phyloP scores from a whole-genome alignment of 805 yeast genomes.

The Tetrapisispora phaffii region DNA sequence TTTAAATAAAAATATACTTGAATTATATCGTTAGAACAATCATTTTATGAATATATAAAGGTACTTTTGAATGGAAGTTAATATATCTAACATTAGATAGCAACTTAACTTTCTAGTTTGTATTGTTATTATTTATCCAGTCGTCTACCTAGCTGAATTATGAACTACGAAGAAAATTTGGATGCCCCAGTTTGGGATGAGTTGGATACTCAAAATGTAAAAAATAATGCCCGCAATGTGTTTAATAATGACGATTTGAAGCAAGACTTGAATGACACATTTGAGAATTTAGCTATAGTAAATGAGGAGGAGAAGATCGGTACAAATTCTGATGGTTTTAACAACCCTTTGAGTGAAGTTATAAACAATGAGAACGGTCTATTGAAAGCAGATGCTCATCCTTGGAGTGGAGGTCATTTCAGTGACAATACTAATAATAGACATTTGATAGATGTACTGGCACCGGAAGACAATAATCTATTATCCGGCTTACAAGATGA shows the following conservation, averaged over 20 bases:
- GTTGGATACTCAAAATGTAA: slow-evolving; percentile 4
- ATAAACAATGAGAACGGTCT: not conserved
- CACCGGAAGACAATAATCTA: slow-evolving; percentile 26
- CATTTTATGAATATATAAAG: too few species aligned
- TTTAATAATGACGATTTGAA: too few species aligned
- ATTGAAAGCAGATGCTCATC: not conserved
- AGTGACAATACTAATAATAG: slow-evolving; percentile 2
- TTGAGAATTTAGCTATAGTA: slow-evolving; percentile 2
- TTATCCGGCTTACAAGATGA: slow-evolving; percentile 36
- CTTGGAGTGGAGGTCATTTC: not conserved
- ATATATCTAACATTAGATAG: too few species aligned
- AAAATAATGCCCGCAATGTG: not conserved
- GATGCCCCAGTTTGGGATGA: slow-evolving; percentile 31
- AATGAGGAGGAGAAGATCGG: not conserved
- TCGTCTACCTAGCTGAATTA: not conserved
- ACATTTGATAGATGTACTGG: slow-evolving; percentile 11
- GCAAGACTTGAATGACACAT: slow-evolving; percentile 7
- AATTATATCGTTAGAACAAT: too few species aligned
- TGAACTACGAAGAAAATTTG: slow-evolving; percentile 15
- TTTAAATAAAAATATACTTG: too few species aligned
- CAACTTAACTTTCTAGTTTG: not conserved
- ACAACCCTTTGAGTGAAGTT: not conserved
- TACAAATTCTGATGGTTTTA: not conserved
- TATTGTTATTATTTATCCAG: not conserved
- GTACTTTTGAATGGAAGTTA: too few species aligned